Evolutionary conservation across 805 yeast genomes (phyloP), one percentile per base, ranked within the genome.

Genomic region (Suhomyces tanzawaensis): DNA sequence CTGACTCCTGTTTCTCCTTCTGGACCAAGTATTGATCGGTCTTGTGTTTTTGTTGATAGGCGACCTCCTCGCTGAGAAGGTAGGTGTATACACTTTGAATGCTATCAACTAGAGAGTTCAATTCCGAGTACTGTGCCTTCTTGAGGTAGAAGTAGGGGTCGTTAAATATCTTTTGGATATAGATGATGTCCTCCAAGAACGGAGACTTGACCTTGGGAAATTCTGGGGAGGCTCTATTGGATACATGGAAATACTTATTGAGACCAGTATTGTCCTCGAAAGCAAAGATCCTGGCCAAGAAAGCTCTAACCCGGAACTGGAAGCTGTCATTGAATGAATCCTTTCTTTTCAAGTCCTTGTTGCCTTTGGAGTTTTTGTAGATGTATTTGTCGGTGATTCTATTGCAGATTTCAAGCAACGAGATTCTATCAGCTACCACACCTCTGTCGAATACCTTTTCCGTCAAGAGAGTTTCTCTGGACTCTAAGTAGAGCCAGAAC

Each of bases 241-340:
- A 58, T 1, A 50, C 32, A 17, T 54, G 46, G 40, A 66, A 67
- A 42, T 62, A 62, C 49, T 66, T 66, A 46, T 69, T 69, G 37
- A 69, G 55, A 1, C 74, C 74, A 3, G 74, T 69, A 46, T 64
- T 68, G 40, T 69, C 74, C 34, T 69, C 74, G 28, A 67, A 52
- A 12, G 57, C 48, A 34, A 69, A 55, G 12, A 66, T 37, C 22
- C 53, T 56, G 14, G 69, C 49, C 16, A 66, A 49, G 36, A 66
- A 68, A 2, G 46, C 35, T 25, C 70, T 51, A 4, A 69, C 64
- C 19, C 72, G 51, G 25, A 53, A 59, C 27, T 66, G 68, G 22
- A 69, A 49, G n/a, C 25, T 32, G 42, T 69, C 73, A 36, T 62
- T 67, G 46, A 63, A 66, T 0, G 64, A 52, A 43, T 69, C 74